These are phyloP conservation scores for Leccinum variicolor DNA, from an alignment of 768 basidiomycete species.

Conservation along the genomic window DNA sequence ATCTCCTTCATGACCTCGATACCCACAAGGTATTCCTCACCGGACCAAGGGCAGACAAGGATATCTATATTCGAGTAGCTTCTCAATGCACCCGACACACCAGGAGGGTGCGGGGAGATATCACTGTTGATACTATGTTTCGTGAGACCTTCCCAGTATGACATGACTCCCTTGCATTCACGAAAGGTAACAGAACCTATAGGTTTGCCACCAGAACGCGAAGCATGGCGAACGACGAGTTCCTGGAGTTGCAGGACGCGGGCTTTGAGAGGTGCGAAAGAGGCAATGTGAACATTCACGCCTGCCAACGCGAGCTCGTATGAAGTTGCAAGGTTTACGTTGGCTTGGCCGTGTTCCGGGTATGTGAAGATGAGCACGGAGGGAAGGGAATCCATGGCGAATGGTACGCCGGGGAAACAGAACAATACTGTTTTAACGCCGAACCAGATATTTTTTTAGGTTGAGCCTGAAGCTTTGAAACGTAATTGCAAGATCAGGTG, in stretches of 20 bases:
- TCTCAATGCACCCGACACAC: background rate
- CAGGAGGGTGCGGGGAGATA: background rate
- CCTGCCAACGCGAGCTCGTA: too few relatives aligned
- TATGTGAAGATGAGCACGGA: background rate
- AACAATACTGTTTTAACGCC: background rate
- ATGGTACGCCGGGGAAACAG: background rate
- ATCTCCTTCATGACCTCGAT: conserved; percentile 3
- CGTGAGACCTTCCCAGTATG: background rate
- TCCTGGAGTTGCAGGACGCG: conserved; percentile 12
- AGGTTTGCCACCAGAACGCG: background rate
- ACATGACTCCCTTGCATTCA: background rate
- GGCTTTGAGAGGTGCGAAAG: conserved; percentile 4
- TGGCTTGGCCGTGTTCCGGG: background rate
- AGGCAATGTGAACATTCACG: background rate
- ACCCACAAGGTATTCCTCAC: conserved; percentile 4
- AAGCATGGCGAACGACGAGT: background rate
- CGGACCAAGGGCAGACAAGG: background rate
- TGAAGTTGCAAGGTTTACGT: background rate
- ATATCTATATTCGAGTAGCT: background rate
- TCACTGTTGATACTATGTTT: background rate
- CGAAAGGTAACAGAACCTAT: conserved; percentile 3
- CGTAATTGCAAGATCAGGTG: too few relatives aligned
- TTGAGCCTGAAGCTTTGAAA: too few relatives aligned
- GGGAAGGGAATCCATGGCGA: background rate
- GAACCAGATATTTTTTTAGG: background rate